Evolutionary conservation across 306 rosid genomes (phyloP).

Genomic region (Sechiopsis laciniata): DNA sequence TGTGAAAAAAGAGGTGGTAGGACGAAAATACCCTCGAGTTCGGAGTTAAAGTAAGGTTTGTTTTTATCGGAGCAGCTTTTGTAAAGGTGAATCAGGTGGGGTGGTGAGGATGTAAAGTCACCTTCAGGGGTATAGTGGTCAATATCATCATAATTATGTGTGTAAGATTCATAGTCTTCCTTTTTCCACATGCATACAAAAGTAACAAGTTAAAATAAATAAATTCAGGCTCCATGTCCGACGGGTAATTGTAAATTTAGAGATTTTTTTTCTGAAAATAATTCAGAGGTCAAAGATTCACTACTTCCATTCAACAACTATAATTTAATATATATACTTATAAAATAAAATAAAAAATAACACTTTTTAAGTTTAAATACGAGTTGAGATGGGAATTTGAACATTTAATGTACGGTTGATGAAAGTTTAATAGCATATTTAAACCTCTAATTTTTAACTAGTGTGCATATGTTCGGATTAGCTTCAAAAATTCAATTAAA

Average conservation of each 20-base stretch:
- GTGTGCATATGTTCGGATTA: no score
- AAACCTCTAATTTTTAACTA: no score
- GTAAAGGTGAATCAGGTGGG: conserved; percentile 47
- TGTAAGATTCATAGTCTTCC: conserved; percentile 14
- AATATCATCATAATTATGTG: conserved; percentile 22
- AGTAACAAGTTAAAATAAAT: conserved; percentile 16
- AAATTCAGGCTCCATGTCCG: conserved; percentile 6
- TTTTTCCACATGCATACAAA: no score
- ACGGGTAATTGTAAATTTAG: neutral
- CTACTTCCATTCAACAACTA: neutral
- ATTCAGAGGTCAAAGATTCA: neutral
- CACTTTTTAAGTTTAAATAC: no score
- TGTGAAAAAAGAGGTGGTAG: neutral
- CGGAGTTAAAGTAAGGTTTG: neutral
- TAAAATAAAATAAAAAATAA: no score
- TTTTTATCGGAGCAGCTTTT: conserved; percentile 58
- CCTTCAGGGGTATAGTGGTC: conserved; percentile 71
- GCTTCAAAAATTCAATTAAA: no score
- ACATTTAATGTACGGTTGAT: no score
- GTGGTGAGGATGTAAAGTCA: conserved; percentile 75
- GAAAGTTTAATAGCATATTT: no score
- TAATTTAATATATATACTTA: neutral
- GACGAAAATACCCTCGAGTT: conserved; percentile 8
- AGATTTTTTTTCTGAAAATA: neutral
- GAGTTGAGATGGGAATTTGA: no score